These are phyloP conservation scores for Fusarium ambrosium DNA, from an alignment of 2,329 filamentous ascomycete genomes.

Conservation along the genomic window DNA sequence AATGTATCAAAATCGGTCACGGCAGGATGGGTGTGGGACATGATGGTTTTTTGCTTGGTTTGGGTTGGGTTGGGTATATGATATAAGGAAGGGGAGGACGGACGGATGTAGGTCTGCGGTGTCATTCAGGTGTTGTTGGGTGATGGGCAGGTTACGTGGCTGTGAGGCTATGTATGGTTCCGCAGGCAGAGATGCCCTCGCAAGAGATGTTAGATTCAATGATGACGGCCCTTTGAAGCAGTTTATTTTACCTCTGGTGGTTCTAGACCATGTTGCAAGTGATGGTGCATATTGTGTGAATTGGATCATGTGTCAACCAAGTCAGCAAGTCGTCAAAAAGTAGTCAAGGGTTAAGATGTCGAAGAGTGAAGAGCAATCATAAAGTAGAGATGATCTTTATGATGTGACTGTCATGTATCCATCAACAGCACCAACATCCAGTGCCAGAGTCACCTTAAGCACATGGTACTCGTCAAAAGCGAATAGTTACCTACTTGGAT, in stretches of 20 bases:
- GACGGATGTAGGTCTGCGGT: slow-evolving; percentile 3
- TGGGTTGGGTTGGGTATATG: slow-evolving; percentile 42
- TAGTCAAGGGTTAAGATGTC: not conserved
- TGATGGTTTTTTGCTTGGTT: slow-evolving; percentile 17
- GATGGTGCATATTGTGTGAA: not conserved
- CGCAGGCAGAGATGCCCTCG: slow-evolving; percentile 17
- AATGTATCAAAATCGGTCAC: slow-evolving; percentile 45
- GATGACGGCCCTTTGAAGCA: slow-evolving; percentile 29
- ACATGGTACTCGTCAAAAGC: not conserved
- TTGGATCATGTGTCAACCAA: not conserved
- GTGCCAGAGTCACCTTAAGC: not conserved
- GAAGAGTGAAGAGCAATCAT: not conserved
- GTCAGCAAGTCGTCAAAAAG: not conserved
- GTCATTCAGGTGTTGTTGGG: slow-evolving; percentile 13
- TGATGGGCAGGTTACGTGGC: slow-evolving; percentile 16
- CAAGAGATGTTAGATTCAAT: slow-evolving; percentile 30
- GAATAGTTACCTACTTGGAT: not conserved
- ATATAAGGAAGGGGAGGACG: slow-evolving; percentile 24
- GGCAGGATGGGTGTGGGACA: slow-evolving; percentile 28
- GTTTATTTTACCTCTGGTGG: not conserved
- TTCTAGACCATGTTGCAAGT: not conserved
- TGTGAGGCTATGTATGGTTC: slow-evolving; percentile 26
- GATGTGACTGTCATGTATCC: not conserved
- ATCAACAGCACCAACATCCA: not conserved
- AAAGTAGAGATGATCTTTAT: not conserved